A percentile compares a stretch with the other conserved stretches of the same genome.
Evolutionary conservation across 441 rosid genomes (phyloP).

Genomic region (Daphne laureola): DNA sequence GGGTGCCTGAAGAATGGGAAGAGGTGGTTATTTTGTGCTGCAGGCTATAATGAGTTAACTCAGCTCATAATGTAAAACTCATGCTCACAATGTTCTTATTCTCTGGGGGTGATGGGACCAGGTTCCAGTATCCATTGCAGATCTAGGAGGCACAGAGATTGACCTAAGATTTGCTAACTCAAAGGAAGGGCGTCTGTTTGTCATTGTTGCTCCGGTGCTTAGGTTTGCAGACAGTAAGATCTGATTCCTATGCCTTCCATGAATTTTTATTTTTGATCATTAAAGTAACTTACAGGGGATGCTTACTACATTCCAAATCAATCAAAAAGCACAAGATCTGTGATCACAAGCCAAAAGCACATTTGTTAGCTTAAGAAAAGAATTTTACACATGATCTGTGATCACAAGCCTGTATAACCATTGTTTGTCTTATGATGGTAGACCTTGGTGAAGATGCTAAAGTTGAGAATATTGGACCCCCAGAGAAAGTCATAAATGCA

Average conservation of each 20-base stretch:
- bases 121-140: slow-evolving; percentile 97
- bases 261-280: background rate
- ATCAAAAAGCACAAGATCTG: too few species aligned
- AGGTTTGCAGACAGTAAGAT: slow-evolving; percentile 83
- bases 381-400: too few species aligned
- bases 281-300: too few species aligned
- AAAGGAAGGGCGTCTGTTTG: slow-evolving; percentile 76
- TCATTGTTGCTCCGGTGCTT: slow-evolving; percentile 88
- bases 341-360: too few species aligned
- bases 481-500: slow-evolving; percentile 77
- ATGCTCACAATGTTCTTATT: background rate
- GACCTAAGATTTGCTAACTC: slow-evolving; percentile 80
- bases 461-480: slow-evolving; percentile 77
- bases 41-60: too few species aligned
- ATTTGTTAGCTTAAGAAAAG: too few species aligned
- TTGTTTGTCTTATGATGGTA: slow-evolving; percentile 14
- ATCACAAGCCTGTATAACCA: too few species aligned
- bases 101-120: slow-evolving; percentile 13
- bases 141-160: slow-evolving; percentile 94
- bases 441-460: slow-evolving; percentile 62
- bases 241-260: background rate
- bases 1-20: slow-evolving; percentile 77
- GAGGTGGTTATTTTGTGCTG: slow-evolving; percentile 36
- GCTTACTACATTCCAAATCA: too few species aligned
- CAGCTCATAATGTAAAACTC: too few species aligned